Conservation (phyloP, 371 early-diverging fungal genomes). For the Nosema bombycis region DNA sequence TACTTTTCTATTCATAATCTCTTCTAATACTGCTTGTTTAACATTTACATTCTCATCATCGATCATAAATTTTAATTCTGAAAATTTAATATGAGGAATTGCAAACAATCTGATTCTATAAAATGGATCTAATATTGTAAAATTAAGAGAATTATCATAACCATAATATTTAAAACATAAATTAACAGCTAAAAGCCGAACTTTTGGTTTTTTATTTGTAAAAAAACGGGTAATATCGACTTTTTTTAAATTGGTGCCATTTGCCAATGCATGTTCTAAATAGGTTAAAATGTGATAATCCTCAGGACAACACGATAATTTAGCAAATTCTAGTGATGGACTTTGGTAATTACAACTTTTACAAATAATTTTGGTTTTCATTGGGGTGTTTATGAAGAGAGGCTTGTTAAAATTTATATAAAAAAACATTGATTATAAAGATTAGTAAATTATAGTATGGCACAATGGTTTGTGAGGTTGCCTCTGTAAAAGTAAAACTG, state of each 20-base stretch:
- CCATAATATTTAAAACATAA: not conserved
- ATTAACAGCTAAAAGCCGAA: slow-evolving; percentile 3
- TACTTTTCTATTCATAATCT: not conserved
- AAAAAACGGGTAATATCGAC: not conserved
- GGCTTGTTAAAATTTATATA: no score
- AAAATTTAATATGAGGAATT: not conserved
- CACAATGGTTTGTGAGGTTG: no score
- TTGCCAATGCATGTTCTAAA: not conserved
- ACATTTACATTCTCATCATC: slow-evolving; percentile 44
- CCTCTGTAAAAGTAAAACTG: no score
- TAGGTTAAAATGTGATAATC: not conserved
- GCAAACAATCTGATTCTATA: slow-evolving; percentile 5
- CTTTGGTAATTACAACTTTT: no score
- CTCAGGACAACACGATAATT: not conserved
- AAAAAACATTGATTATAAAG: no score
- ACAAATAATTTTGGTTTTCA: no score
- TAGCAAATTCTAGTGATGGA: not conserved
- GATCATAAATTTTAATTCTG: not conserved
- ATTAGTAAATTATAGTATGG: no score
- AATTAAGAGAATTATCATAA: not conserved
- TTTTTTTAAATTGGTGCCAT: not conserved
- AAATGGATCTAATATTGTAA: slow-evolving; percentile 3
- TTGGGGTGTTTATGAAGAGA: no score
- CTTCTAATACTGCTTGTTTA: slow-evolving; percentile 4
- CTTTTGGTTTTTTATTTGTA: not conserved